Evolutionary conservation across 345 rosid genomes (phyloP), one percentile per base, ranked within the genome.

Genomic region (Tarenaya hassleriana): DNA sequence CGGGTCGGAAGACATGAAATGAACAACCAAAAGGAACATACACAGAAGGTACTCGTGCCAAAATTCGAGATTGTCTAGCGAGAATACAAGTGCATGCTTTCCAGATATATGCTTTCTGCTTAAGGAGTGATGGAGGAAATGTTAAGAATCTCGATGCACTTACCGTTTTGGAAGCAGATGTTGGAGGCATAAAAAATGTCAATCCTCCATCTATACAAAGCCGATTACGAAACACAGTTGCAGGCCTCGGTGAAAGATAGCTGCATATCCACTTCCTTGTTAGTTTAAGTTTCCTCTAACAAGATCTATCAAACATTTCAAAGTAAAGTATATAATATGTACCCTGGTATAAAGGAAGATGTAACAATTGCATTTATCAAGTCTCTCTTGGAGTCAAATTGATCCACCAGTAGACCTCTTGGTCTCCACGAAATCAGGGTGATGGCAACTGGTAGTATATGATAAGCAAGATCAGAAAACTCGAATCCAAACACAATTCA

Each of bases 301-400:
- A n/a, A n/a, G n/a, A n/a, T n/a, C n/a, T n/a, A n/a, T n/a, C n/a
- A n/a, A n/a, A n/a, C n/a, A n/a, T n/a, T n/a, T n/a, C n/a, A n/a
- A n/a, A n/a, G n/a, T n/a, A n/a, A n/a, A n/a, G n/a, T n/a, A n/a
- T n/a, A n/a, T n/a, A n/a, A n/a, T n/a, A 12, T 55, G 57, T 74
- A 84, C 96, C 94, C 95, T 8, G 96, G 98, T 70, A 92, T 73
- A 72, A 92, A 92, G 48, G 96, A 71, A 61, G 98, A 92, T 52
- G 98, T 72, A 58, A 83, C 27, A 63, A 92, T 78, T 64, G 96
- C 98, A 79, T 85, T 65, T 35, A 84, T 88, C 32, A 92, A 74
- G 69, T 92, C 96, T 64, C 78, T 86, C 69, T 75, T 88, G n/a
- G 96, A 92, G 73, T 88, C 84, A 41, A 81, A 92, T 46, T 83